Percentiles rank a stretch among this genome's conserved stretches.
These are phyloP conservation scores for Elaeis guineensis DNA, from an alignment of 176 grass and related monocot species.

Conservation along the genomic window DNA sequence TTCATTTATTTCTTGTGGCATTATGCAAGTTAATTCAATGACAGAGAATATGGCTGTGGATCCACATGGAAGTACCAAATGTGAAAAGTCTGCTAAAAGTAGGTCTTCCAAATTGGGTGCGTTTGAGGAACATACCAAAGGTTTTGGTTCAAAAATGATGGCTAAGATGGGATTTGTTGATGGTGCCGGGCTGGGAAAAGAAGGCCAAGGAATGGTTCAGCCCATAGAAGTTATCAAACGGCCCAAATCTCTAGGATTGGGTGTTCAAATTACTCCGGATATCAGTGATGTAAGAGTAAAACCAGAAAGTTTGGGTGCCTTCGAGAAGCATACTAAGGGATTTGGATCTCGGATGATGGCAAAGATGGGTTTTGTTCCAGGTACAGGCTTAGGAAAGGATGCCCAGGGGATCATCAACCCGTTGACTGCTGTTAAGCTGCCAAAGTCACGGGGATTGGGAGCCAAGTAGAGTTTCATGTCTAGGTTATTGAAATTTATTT, in stretches of 20 bases:
- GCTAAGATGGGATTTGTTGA: slow-evolving; percentile 93
- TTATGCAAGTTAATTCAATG: slow-evolving; percentile 45
- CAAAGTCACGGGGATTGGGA: slow-evolving; percentile 46
- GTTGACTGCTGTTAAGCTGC: slow-evolving; percentile 44
- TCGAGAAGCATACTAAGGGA: slow-evolving; percentile 90
- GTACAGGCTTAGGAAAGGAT: slow-evolving; percentile 66
- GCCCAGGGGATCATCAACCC: slow-evolving; percentile 60
- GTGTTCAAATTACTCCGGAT: slow-evolving; percentile 54
- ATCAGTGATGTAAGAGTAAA: neutral
- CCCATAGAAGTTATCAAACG: slow-evolving; percentile 63
- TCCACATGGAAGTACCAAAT: slow-evolving; percentile 18
- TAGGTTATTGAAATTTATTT: too few relatives aligned
- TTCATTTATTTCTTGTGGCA: slow-evolving; percentile 67
- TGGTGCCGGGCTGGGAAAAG: slow-evolving; percentile 72
- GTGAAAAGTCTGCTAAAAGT: slow-evolving; percentile 22
- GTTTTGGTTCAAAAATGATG: slow-evolving; percentile 96
- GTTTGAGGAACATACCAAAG: slow-evolving; percentile 83
- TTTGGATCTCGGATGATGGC: slow-evolving; percentile 93
- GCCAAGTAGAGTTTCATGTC: slow-evolving; percentile 18
- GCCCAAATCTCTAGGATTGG: slow-evolving; percentile 85
- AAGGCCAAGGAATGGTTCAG: slow-evolving; percentile 73
- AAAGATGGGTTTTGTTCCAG: slow-evolving; percentile 76
- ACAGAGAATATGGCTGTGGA: slow-evolving; percentile 29
- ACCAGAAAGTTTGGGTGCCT: slow-evolving; percentile 29
- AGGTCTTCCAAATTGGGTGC: slow-evolving; percentile 35